Base-by-base conservation (phyloP, 176 grass and related monocot genomes). In the Hyparrhenia diplandra region DNA sequence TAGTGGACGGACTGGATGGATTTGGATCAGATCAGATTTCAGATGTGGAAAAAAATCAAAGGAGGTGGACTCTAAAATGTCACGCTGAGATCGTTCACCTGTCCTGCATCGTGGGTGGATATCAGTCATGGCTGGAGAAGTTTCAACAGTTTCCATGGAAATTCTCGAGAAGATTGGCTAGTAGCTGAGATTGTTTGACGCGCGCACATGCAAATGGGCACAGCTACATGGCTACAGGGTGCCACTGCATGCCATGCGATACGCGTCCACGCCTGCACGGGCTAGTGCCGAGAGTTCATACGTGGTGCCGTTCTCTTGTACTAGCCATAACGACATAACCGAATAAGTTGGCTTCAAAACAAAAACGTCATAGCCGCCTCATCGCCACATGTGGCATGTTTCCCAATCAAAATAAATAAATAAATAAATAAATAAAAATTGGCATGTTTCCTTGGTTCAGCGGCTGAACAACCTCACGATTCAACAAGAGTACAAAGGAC, bases 111-210 rank as follows among this genome's bases (percentile, higher is more conserved):
- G 18, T 78, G 75, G 58, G 23, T 61, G 58, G 58, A 61, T 1
- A 64, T 71, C 46, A 25, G 13, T 77, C 2, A 7, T 43, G 58
- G 75, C 75, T 34, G 41, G 60, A 78, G 63, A 78, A 47, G 40
- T 78, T 65, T 78, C 60, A 78, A 47, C 60, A 29, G 2, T 78
- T 78, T 65, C 60, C 60, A 46, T 78, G 76, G 76, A 78, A 78
- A 47, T 78, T 78, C 60, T 30, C 40, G 40, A 46, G 28, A 34
- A 34, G 76, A 47, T 47, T 34, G 76, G 65, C 23, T 47, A 42
- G 55, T 47, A 43, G 58, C 37, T 6, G 39, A 64, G 24, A 64
- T 77, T 64, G 41, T 77, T 77, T 64, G 75, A 64, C 57, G 35
- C 36, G 45, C 25, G 42, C 37, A 77, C 75, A 43, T 57, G 52